phyloP scores from a whole-genome alignment of 202 grass and related monocot species.

The Elaeis oleifera region DNA sequence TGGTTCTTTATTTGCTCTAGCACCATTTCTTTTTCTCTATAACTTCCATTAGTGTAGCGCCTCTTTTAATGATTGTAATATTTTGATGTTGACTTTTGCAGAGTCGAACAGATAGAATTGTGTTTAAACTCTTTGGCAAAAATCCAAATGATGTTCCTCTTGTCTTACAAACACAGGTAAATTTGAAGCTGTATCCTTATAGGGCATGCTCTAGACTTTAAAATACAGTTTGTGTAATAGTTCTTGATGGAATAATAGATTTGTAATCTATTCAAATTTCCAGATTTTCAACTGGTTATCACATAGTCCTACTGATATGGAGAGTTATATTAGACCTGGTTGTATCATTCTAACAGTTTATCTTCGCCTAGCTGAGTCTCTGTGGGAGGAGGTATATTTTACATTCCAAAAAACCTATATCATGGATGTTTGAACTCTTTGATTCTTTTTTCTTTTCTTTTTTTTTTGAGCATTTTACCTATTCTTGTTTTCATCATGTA shows the following conservation, averaged over 20 bases:
- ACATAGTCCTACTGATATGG: conserved; percentile 87
- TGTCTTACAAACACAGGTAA: conserved; percentile 75
- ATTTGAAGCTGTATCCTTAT: conserved; percentile 19
- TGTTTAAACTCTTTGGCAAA: conserved; percentile 97
- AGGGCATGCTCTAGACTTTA: not conserved
- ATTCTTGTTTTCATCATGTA: not conserved
- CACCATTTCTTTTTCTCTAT: too few species aligned
- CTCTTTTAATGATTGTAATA: not conserved
- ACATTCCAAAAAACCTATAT: conserved; percentile 11
- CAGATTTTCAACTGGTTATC: conserved; percentile 95
- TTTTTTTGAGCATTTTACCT: too few species aligned
- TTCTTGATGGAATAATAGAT: conserved; percentile 14
- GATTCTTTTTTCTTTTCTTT: not conserved
- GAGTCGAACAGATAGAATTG: conserved; percentile 88
- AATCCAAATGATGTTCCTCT: conserved; percentile 85
- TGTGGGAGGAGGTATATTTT: conserved; percentile 58
- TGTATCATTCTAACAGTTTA: conserved; percentile 93
- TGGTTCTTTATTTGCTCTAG: too few species aligned
- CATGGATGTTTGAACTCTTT: not conserved
- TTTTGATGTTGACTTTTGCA: conserved; percentile 21
- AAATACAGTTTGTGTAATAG: too few species aligned
- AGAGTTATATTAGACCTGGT: conserved; percentile 89
- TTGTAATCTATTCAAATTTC: conserved; percentile 26
- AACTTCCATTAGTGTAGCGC: too few species aligned
- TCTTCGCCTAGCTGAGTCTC: conserved; percentile 70